Base-by-base conservation (phyloP, 1,284 basidiomycete genomes). In the Fomes fomentarius region DNA sequence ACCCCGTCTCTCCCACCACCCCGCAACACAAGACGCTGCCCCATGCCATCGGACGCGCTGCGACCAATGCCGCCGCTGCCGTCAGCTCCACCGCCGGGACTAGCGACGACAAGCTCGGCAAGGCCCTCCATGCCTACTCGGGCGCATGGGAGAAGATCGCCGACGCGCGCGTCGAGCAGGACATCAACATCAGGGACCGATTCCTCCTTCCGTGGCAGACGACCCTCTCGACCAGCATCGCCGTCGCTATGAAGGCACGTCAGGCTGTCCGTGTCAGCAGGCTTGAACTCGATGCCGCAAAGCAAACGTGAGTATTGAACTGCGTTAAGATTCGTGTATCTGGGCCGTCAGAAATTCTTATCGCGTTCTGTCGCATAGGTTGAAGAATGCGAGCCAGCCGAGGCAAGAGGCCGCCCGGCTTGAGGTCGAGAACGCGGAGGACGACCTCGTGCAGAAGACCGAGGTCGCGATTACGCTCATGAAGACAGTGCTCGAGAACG, bases 381-480 rank as follows among this genome's bases (percentile, higher is more conserved):
- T 96, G 66, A 96, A 96, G 81, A 84, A 71, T 37, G 87, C 91
- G 0, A 70, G 71, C 52, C 83, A 90, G 1, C 74, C 85, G 14
- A 90, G 81, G 74, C 92, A 95, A 69, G 95, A 97, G 71, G 94
- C 96, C 53, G 91, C 92, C 7, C 80, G 90, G 45, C 79, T 92
- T 14, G 90, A 95, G 68, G 93, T 96, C 39, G 94, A 97, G 81
- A 94, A 96, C 62, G 93, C 94, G 6, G 95, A 98, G 70, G 95
- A 96, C 69, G 93, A 95, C 71, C 84, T 98, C 43, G 96, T 98
- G 14, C 93, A 95, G 70, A 95, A 94, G 78, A 99, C 96, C 21
- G 96, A 99, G 74, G 93, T 96, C 34, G 96, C 96, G 1, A 98
- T 99, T 69, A 94, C 92, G 12, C 82, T 97, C 55, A 98, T 98